Evolutionary conservation across 2,329 filamentous ascomycete species (phyloP).

Genomic region (Venturia effusa): DNA sequence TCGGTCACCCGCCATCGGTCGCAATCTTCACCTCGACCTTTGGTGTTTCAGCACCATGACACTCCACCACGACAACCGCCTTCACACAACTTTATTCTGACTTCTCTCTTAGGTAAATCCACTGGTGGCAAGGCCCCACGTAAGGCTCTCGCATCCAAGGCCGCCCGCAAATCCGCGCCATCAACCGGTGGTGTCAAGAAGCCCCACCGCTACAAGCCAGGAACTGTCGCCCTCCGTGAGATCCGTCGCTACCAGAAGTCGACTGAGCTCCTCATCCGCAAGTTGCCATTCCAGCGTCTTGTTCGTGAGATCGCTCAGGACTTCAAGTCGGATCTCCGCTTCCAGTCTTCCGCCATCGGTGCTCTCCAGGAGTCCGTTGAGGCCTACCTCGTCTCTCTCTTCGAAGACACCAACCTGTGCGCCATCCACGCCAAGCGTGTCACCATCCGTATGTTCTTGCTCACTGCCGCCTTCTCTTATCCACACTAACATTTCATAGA

Average conservation of each 20-base stretch:
- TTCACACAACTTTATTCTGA: constrained; percentile 3
- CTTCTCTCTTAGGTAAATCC: constrained; percentile 50
- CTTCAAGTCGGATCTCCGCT: constrained; percentile 64
- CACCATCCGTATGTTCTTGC: constrained; percentile 51
- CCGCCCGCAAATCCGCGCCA: constrained; percentile 93
- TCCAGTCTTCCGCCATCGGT: constrained; percentile 91
- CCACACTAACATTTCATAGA: constrained; percentile 34
- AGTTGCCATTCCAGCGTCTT: constrained; percentile 69
- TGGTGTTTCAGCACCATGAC: constrained; percentile 14
- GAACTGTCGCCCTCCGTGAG: constrained; percentile 80
- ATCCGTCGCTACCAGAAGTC: constrained; percentile 84
- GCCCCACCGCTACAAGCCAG: constrained; percentile 48
- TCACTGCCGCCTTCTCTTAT: constrained; percentile 4
- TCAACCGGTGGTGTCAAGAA: constrained; percentile 68
- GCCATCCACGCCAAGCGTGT: constrained; percentile 95
- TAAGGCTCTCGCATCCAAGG: constrained; percentile 99
- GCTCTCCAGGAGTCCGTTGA: constrained; percentile 94
- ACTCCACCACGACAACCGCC: constrained; percentile 3
- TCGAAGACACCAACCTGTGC: constrained; percentile 91
- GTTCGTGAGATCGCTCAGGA: constrained; percentile 64
- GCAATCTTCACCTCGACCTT: constrained; percentile 13
- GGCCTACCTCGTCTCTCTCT: constrained; percentile 91
- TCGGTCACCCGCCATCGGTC: constrained; percentile 3
- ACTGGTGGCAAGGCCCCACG: constrained; percentile 62
- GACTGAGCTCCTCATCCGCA: constrained; percentile 75